These are phyloP conservation scores for Mycena galericulata DNA, from an alignment of 768 basidiomycete species.

Conservation along the genomic window DNA sequence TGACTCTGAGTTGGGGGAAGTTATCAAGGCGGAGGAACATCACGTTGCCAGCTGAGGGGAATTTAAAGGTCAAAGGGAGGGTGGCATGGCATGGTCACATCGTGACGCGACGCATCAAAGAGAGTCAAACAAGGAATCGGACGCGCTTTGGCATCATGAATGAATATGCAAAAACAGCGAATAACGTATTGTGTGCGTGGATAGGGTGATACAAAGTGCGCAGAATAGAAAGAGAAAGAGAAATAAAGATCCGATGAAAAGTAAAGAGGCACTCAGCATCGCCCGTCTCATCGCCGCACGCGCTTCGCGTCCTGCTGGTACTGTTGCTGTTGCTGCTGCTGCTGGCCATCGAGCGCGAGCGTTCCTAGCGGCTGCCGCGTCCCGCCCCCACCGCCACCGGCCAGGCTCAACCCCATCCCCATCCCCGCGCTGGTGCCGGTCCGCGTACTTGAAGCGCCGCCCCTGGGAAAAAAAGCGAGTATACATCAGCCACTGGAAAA, in stretches of 20 bases:
- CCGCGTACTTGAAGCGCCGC: slow-evolving; percentile 33
- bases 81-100: too few relatives aligned
- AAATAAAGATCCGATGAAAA: not conserved
- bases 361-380: slow-evolving; percentile 30
- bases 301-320: slow-evolving; percentile 60
- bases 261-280: not conserved
- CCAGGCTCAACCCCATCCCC: slow-evolving; percentile 42
- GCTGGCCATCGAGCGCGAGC: slow-evolving; percentile 43
- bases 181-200: not conserved
- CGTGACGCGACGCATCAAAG: not conserved
- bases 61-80: too few relatives aligned
- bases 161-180: not conserved
- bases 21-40: too few relatives aligned
- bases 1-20: too few relatives aligned
- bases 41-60: too few relatives aligned
- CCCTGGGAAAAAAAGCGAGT: slow-evolving; percentile 22
- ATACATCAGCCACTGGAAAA: not conserved
- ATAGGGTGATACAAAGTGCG: not conserved
- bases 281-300: slow-evolving; percentile 40
- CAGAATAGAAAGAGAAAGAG: not conserved
- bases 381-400: slow-evolving; percentile 54
- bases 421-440: slow-evolving; percentile 38
- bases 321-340: slow-evolving; percentile 45
- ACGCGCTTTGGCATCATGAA: too few relatives aligned
- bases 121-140: too few relatives aligned